These are phyloP conservation scores for Cicer chorassanicum DNA, from an alignment of 306 rosid species.

Conservation along the genomic window DNA sequence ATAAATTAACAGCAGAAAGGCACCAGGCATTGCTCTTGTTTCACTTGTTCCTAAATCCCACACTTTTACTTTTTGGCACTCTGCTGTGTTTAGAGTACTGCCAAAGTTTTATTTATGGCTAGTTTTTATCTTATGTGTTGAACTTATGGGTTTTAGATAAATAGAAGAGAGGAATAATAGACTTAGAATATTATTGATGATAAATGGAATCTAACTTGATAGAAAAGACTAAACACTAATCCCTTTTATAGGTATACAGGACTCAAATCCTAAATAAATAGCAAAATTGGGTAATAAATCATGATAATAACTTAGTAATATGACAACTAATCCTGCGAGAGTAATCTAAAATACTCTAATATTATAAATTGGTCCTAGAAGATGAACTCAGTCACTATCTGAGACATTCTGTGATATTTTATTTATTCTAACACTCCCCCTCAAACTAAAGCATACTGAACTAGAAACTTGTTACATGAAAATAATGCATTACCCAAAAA, in stretches of 20 bases:
- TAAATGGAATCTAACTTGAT: background rate
- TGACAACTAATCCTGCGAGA: too few relatives aligned
- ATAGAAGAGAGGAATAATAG: background rate
- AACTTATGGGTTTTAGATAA: background rate
- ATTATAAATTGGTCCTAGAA: too few relatives aligned
- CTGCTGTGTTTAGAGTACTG: constrained; percentile 4
- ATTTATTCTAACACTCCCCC: too few relatives aligned
- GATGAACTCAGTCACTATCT: too few relatives aligned
- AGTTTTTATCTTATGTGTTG: constrained; percentile 18
- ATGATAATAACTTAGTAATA: background rate
- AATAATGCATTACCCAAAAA: background rate
- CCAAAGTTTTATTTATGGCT: background rate
- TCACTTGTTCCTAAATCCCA: constrained; percentile 27
- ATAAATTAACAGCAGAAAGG: constrained; percentile 77
- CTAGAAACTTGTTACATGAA: too few relatives aligned
- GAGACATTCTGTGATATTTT: too few relatives aligned
- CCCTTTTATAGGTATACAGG: background rate
- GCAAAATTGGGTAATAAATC: background rate
- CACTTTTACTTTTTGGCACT: constrained; percentile 36
- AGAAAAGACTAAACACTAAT: background rate
- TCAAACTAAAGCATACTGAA: too few relatives aligned
- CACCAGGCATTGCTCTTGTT: constrained; percentile 73
- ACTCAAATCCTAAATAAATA: background rate
- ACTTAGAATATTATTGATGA: background rate
- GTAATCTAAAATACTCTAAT: too few relatives aligned